Percentiles rank a stretch among this genome's conserved stretches.
Conservation (phyloP, 805 yeast species). For the Kurtzmaniella fragi region DNA sequence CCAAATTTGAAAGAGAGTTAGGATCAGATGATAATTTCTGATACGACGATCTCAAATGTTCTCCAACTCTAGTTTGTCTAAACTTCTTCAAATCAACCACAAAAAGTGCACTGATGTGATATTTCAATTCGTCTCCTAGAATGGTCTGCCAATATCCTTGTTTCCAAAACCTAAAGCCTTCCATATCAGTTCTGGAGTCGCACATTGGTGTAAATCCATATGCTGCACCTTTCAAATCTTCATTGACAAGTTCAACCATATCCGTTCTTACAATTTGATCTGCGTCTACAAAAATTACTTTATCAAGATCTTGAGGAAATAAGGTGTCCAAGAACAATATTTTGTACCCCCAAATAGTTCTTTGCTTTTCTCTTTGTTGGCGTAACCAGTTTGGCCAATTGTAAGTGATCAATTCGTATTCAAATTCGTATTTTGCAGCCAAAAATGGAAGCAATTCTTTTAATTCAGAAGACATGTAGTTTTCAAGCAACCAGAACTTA, state of each 20-base stretch:
- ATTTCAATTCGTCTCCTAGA: conserved; percentile 53
- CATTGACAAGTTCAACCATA: conserved; percentile 58
- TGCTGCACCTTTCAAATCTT: conserved; percentile 75
- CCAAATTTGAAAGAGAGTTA: conserved; percentile 72
- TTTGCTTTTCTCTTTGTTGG: conserved; percentile 68
- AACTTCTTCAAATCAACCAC: conserved; percentile 72
- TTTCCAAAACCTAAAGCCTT: conserved; percentile 88
- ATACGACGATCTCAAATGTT: conserved; percentile 74
- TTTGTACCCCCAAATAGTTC: conserved; percentile 86
- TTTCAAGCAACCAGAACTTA: conserved; percentile 84
- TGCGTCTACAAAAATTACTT: conserved; percentile 81
- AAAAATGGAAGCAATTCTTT: conserved; percentile 54
- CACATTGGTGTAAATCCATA: conserved; percentile 89
- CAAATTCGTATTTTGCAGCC: conserved; percentile 55
- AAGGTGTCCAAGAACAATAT: conserved; percentile 80
- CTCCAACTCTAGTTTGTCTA: conserved; percentile 70
- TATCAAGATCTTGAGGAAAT: conserved; percentile 72
- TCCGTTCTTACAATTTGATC: conserved; percentile 79
- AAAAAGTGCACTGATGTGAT: conserved; percentile 81
- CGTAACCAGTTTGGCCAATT: conserved; percentile 93
- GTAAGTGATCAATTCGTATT: conserved; percentile 74
- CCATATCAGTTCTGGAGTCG: conserved; percentile 73
- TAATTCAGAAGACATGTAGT: conserved; percentile 70
- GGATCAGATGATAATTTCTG: conserved; percentile 79
- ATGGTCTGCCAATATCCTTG: conserved; percentile 81